phyloP scores from a whole-genome alignment of 129 eudicot species.

The Centrapalus pauciflorus region DNA sequence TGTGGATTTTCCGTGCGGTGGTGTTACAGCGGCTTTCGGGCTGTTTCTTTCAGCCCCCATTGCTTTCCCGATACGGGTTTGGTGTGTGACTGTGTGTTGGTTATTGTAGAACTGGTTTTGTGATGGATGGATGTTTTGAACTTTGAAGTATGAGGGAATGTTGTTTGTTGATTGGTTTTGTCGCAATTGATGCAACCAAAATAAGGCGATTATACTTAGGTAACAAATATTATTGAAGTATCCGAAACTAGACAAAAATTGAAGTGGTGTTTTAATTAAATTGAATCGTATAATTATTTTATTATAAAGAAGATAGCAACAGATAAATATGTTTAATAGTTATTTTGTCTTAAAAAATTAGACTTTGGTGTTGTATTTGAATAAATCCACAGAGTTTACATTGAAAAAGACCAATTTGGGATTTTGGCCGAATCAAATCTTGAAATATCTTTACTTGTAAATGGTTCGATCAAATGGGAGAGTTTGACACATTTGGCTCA shows the following conservation, averaged over 20 bases:
- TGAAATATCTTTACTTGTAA: too few species aligned
- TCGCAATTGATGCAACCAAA: slow-evolving; percentile 26
- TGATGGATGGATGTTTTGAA: too few species aligned
- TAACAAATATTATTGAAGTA: slow-evolving; percentile 28
- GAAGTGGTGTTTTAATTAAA: not conserved
- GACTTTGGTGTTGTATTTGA: too few species aligned
- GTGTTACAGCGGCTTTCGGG: slow-evolving; percentile 32
- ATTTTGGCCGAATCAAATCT: too few species aligned
- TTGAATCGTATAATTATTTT: too few species aligned
- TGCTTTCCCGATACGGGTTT: slow-evolving; percentile 15
- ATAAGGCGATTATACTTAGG: slow-evolving; percentile 29
- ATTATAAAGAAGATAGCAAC: too few species aligned
- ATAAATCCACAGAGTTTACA: too few species aligned
- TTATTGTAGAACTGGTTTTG: not conserved
- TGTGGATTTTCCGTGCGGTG: slow-evolving; percentile 20
- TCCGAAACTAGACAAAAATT: slow-evolving; percentile 24
- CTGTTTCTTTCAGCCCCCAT: slow-evolving; percentile 42
- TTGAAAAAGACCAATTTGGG: too few species aligned
- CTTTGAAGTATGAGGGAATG: slow-evolving; percentile 12
- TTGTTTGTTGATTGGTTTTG: slow-evolving; percentile 14
- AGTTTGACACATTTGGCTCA: too few species aligned
- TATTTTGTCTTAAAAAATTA: too few species aligned
- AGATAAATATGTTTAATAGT: too few species aligned
- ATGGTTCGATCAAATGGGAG: too few species aligned
- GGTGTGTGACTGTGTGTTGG: not conserved